These are phyloP conservation scores for Rhodotorula graminis DNA, from an alignment of 768 basidiomycete genomes.

Conservation along the genomic window DNA sequence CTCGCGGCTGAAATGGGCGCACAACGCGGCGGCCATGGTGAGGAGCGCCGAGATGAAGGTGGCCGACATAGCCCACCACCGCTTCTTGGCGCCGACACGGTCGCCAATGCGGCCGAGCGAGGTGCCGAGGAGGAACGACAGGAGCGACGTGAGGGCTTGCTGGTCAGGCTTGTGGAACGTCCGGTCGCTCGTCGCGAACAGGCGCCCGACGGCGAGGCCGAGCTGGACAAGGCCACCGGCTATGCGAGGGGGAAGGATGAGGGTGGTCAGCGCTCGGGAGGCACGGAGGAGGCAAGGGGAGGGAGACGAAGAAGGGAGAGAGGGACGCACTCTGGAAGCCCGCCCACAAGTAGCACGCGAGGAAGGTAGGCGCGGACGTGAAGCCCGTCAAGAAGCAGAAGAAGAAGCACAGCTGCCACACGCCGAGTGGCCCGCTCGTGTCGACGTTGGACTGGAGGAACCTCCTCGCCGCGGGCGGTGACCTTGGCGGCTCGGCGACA, in stretches of 20 bases:
- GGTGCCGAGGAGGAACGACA: conserved; percentile 35
- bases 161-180: conserved; percentile 74
- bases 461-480: too few species aligned
- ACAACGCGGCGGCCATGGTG: conserved; percentile 31
- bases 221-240: conserved; percentile 55
- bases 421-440: conserved; percentile 6
- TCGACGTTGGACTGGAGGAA: conserved; percentile 32
- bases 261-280: conserved; percentile 1
- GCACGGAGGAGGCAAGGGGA: background rate
- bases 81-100: conserved; percentile 54
- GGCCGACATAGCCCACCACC: conserved; percentile 28
- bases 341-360: conserved; percentile 67
- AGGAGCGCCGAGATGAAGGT: conserved; percentile 23
- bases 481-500: too few species aligned
- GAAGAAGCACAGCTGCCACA: conserved; percentile 9
- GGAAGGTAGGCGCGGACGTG: conserved; percentile 63
- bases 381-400: conserved; percentile 43
- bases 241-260: conserved; percentile 1
- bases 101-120: conserved; percentile 66
- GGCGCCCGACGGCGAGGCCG: conserved; percentile 70
- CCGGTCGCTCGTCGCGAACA: conserved; percentile 57
- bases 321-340: conserved; percentile 18
- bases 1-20: conserved; percentile 38
- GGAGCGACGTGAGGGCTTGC: conserved; percentile 37
- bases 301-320: too few species aligned